Evolutionary conservation across 2,329 filamentous ascomycete species (phyloP), one percentile per base, ranked within the genome.

Genomic region (Bipolaris sorokiniana): DNA sequence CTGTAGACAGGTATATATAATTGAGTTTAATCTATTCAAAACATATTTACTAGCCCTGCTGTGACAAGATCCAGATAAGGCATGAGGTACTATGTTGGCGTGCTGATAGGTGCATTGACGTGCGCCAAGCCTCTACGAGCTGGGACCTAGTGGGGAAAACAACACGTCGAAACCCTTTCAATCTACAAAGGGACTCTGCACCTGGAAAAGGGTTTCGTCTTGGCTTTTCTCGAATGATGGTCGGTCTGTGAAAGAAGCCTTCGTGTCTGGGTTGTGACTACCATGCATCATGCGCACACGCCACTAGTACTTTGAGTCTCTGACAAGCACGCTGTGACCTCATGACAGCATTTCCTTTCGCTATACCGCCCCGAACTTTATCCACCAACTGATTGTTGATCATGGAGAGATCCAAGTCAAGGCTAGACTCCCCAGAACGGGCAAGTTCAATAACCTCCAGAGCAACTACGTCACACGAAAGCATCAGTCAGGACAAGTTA

Each of bases 391-490:
- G 36, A 58, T 38, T 38, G n/a, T 20, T 37, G 41, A 58, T 37
- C n/a, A 72, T 69, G 67, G 69, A 71, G 2, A 56, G 46, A 11
- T 60, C 65, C 5, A 64, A 59, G 40, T 50, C 62, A 36, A 71
- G 51, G 16, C 54, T 61, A 7, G 69, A 71, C 37, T 53, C 61
- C 5, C 58, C 46, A 28, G 72, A 74, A 40, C 59, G 66, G 28
- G 59, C 68, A 22, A 68, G 63, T 57, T 72, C 69, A 13, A 61
- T 66, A 37, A 53, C 61, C 11, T 66, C 66, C 9, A 67, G 53
- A 48, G 63, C 58, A 31, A 66, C 63, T 36, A 68, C 65, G 33
- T 69, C 68, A 16, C 68, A 66, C 36, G 68, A 72, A n/a, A 72
- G 59, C 53, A 28, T 34, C 34, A 55, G 58, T 48, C 59, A 62